Conservation (phyloP, 2,329 filamentous ascomycete species). For the Niveomyces coronatus region DNA sequence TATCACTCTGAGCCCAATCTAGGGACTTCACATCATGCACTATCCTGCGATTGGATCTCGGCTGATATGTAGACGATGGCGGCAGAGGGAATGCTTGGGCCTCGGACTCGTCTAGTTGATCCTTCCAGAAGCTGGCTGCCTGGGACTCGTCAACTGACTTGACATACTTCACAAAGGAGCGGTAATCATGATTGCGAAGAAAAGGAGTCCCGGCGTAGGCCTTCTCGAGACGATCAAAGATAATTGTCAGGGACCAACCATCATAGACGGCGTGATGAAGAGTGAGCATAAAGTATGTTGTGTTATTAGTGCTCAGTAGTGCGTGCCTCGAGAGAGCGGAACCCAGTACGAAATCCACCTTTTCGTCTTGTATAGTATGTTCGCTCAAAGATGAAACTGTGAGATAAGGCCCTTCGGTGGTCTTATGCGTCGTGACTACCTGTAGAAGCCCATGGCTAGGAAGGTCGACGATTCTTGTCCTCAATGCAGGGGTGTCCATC, state of each 20-base stretch:
- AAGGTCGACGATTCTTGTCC: conserved; percentile 1
- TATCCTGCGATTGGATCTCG: neutral
- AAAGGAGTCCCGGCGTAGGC: conserved; percentile 12
- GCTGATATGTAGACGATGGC: neutral
- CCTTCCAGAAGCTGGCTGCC: conserved; percentile 29
- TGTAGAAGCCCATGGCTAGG: neutral
- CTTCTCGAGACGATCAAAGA: conserved; percentile 11
- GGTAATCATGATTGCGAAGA: conserved; percentile 18
- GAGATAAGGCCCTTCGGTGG: neutral
- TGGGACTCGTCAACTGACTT: conserved; percentile 17
- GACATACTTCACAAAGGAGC: conserved; percentile 31
- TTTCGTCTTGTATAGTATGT: neutral
- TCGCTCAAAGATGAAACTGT: neutral
- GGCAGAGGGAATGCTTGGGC: neutral
- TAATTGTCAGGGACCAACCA: conserved; percentile 37
- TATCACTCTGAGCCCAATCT: conserved; percentile 3
- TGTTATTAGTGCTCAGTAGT: conserved; percentile 8
- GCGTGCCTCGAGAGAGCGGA: neutral
- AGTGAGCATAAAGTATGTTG: conserved; percentile 1
- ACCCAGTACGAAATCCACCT: neutral
- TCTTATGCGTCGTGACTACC: neutral
- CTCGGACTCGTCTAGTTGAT: conserved; percentile 19
- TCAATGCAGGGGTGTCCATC: neutral
- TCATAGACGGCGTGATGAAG: conserved; percentile 37
- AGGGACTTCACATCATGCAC: neutral